Evolutionary conservation across 1,284 basidiomycete species (phyloP).

Genomic region (Blastosporella zonata): DNA sequence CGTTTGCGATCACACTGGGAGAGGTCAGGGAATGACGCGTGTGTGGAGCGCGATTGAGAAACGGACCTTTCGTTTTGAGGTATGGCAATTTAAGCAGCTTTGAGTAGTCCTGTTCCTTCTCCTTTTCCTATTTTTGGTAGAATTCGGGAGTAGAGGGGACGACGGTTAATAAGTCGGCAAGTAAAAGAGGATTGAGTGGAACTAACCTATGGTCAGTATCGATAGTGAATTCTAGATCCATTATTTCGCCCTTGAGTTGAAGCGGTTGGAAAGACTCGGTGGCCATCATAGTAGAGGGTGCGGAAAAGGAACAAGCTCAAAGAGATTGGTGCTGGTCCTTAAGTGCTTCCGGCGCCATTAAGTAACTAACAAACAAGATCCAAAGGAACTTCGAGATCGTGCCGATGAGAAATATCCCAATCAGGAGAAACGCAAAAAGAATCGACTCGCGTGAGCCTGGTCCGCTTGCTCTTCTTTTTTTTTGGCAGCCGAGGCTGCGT

Average conservation of each 20-base stretch:
- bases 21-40: slow-evolving; percentile 17
- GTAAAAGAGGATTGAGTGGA: slow-evolving; percentile 26
- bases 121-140: slow-evolving; percentile 54
- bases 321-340: slow-evolving; percentile 37
- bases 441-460: slow-evolving; percentile 24
- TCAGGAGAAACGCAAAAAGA: slow-evolving; percentile 23
- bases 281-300: slow-evolving; percentile 41
- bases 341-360: slow-evolving; percentile 47
- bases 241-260: slow-evolving; percentile 62
- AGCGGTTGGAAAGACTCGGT: slow-evolving; percentile 42
- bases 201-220: slow-evolving; percentile 62
- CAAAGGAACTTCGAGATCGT: slow-evolving; percentile 32
- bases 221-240: slow-evolving; percentile 65
- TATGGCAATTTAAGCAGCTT: slow-evolving; percentile 86
- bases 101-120: slow-evolving; percentile 87
- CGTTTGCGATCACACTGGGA: slow-evolving; percentile 74
- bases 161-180: slow-evolving; percentile 45
- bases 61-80: slow-evolving; percentile 84
- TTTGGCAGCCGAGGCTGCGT: slow-evolving; percentile 27
- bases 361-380: slow-evolving; percentile 42
- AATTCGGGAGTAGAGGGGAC: slow-evolving; percentile 39
- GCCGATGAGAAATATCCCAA: slow-evolving; percentile 33
- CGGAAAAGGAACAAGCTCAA: slow-evolving; percentile 40
- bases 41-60: slow-evolving; percentile 12
- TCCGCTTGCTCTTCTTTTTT: slow-evolving; percentile 23